A percentile compares a stretch with the other conserved stretches of the same genome.
These are phyloP conservation scores for Protomyces gravidus DNA, from an alignment of 1,139 yeast genomes.

Conservation along the genomic window DNA sequence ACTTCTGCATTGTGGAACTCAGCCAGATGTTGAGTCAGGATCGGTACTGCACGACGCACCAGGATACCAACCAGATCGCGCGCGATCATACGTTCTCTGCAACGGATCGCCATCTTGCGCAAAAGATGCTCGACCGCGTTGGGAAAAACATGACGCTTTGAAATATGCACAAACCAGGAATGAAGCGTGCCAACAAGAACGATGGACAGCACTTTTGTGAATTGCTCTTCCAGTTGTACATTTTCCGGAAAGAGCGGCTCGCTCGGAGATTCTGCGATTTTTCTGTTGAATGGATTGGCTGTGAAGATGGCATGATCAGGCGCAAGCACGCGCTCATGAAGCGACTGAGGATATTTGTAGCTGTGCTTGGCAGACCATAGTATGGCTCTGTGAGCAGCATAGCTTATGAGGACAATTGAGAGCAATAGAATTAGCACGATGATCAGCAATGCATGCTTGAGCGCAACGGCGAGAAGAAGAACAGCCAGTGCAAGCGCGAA, in stretches of 20 bases:
- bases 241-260: constrained; percentile 12
- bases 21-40: constrained; percentile 61
- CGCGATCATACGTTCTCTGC: constrained; percentile 46
- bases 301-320: neutral
- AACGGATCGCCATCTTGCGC: constrained; percentile 44
- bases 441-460: neutral
- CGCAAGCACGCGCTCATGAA: neutral
- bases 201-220: constrained; percentile 52
- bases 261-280: neutral
- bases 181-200: constrained; percentile 59
- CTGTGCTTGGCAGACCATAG: neutral
- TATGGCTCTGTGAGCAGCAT: neutral
- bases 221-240: constrained; percentile 6
- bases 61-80: constrained; percentile 57
- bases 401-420: neutral
- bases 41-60: constrained; percentile 58
- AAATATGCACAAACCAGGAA: constrained; percentile 55
- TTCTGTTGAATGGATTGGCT: neutral
- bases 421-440: neutral
- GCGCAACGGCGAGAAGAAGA: neutral
- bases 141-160: constrained; percentile 55
- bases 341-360: neutral
- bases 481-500: neutral
- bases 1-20: constrained; percentile 53
- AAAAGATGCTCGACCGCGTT: constrained; percentile 52